Conservation (phyloP, 1,284 basidiomycete species). For the Melampsora medusae region DNA sequence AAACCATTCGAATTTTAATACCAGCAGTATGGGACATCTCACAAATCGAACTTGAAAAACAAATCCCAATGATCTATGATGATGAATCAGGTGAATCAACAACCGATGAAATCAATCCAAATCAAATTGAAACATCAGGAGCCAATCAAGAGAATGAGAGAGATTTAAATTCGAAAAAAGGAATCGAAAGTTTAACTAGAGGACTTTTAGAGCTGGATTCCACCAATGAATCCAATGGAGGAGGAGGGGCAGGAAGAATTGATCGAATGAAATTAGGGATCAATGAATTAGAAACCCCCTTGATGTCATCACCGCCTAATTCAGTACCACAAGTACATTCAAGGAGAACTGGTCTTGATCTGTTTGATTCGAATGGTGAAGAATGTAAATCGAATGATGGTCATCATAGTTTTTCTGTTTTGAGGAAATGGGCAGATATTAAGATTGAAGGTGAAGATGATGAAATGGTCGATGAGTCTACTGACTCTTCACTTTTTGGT, state of each 20-base stretch:
- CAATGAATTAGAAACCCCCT: conserved; percentile 33
- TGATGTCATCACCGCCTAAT: conserved; percentile 36
- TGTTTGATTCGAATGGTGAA: background rate
- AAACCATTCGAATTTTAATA: conserved; percentile 40
- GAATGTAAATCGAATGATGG: conserved; percentile 8
- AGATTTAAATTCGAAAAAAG: conserved; percentile 26
- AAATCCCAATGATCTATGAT: conserved; percentile 44
- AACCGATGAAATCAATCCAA: conserved; percentile 26
- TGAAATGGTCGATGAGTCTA: background rate
- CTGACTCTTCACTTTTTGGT: background rate
- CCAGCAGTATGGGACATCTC: conserved; percentile 41
- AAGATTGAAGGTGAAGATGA: background rate
- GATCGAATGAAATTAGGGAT: background rate
- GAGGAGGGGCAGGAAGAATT: too few relatives aligned
- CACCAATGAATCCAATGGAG: conserved; percentile 5
- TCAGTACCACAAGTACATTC: conserved; percentile 13
- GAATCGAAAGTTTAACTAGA: conserved; percentile 30
- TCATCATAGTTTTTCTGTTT: conserved; percentile 12
- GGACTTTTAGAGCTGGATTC: conserved; percentile 28
- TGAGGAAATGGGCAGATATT: conserved; percentile 36
- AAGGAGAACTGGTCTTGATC: background rate
- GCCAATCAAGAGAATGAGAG: background rate
- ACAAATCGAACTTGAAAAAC: conserved; percentile 29
- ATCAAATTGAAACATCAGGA: background rate
- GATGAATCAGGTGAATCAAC: conserved; percentile 32